These are phyloP conservation scores for Vicia sativa DNA, from an alignment of 306 rosid genomes.

Conservation along the genomic window DNA sequence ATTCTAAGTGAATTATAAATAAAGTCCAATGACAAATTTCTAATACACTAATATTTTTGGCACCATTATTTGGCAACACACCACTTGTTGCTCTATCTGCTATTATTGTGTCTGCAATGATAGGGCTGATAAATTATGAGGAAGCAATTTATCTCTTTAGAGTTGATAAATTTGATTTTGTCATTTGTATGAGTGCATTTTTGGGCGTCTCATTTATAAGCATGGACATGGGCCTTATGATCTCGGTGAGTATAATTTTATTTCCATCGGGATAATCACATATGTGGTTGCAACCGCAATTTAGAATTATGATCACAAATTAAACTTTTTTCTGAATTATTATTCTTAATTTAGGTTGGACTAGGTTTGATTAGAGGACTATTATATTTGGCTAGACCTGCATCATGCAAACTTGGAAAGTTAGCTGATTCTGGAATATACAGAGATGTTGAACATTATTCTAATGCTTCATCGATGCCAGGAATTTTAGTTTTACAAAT, in stretches of 20 bases:
- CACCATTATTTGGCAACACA: conserved; percentile 78
- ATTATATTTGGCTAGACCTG: conserved; percentile 83
- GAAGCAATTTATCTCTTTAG: conserved; percentile 58
- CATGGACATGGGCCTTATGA: conserved; percentile 73
- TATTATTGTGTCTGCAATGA: conserved; percentile 81
- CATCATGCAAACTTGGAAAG: conserved; percentile 75
- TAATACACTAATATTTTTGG: conserved; percentile 69
- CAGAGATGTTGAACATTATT: conserved; percentile 71
- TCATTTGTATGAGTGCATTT: conserved; percentile 71
- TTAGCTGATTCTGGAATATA: conserved; percentile 51
- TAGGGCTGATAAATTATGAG: conserved; percentile 62
- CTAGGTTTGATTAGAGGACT: conserved; percentile 77
- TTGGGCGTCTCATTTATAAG: conserved; percentile 58
- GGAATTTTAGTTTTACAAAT: conserved; percentile 68
- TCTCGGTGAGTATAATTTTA: conserved; percentile 58
- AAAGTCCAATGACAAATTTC: conserved; percentile 64
- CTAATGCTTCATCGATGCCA: conserved; percentile 40
- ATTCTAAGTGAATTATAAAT: conserved; percentile 85
- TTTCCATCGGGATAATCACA: neutral
- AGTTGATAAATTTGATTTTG: conserved; percentile 84
- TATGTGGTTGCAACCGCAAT: neutral
- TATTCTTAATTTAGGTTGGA: conserved; percentile 52
- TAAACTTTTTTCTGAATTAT: neutral
- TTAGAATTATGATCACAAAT: neutral
- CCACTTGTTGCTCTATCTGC: conserved; percentile 83